Base-by-base conservation (phyloP, 1,284 basidiomycete species). In the Ceratobasidium sp. region DNA sequence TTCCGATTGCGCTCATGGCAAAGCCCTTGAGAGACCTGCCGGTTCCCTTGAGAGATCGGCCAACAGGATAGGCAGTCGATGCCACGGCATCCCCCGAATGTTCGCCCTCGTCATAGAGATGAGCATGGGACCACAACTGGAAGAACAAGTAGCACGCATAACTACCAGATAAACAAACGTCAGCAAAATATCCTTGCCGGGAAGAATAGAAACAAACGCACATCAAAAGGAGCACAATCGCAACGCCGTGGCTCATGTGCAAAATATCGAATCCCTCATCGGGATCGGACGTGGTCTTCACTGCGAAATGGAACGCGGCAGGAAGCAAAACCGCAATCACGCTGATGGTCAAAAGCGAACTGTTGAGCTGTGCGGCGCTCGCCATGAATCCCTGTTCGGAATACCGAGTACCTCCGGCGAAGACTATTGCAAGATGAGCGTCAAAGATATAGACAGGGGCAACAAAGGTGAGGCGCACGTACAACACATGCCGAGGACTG, bases 111-210 rank as follows among this genome's bases (percentile, higher is more conserved):
- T 86, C 82, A 80, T 93, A 96, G 6, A 96, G 83, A 43, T 86
- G 82, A 58, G 91, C 87, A 82, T 97, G 95, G 0, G 93, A 92
- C 81, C 89, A 94, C 11, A 97, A 88, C 80, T 96, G 94, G 86
- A 97, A 97, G 59, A 91, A 80, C 19, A 96, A 86, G 80, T 93
- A 95, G 27, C 85, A 87, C 1, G 81, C 81, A 81, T 95, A 94
- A 91, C 89, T 91, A 74, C 14, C 74, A 31, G 24, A 22, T 54
- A 54, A 24, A 54, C 61, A 43, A 74, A 46, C 31, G n/a, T 65
- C 53, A 56, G 19, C 54, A 2, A n/a, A 46, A 11, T 9, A 27
- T 53, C 31, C 59, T 19, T 37, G 6, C 54, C 2, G 43, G 59
- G 34, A 34, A 22, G 61, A 59, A 64, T 74, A 74, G 46, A 66